These are phyloP conservation scores for Zymoseptoria passerinii DNA, from an alignment of 2,329 filamentous ascomycete genomes.

Conservation along the genomic window DNA sequence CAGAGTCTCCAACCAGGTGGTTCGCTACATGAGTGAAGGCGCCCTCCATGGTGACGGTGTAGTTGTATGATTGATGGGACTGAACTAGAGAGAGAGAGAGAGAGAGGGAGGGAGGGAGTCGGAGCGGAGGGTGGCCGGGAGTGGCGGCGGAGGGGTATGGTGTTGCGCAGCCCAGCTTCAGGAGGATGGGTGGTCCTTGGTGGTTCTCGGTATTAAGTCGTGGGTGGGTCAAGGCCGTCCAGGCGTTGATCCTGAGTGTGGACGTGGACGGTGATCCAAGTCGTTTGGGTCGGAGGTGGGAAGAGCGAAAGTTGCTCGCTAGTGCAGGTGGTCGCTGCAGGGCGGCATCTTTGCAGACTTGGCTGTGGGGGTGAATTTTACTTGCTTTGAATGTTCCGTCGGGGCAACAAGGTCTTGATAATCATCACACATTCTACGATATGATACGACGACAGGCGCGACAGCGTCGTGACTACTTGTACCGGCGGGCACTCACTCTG, in stretches of 20 bases:
- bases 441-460: constrained; percentile 61
- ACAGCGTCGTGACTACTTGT: constrained; percentile 79
- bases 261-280: constrained; percentile 2
- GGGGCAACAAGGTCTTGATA: background rate
- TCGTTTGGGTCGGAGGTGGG: constrained; percentile 1
- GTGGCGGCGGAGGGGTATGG: background rate
- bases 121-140: background rate
- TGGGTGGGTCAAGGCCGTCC: background rate
- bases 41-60: constrained; percentile 57
- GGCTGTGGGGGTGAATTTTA: background rate
- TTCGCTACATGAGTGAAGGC: constrained; percentile 84
- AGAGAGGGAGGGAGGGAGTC: background rate
- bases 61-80: background rate
- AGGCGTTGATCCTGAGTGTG: background rate
- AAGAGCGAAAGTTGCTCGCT: background rate
- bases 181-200: background rate
- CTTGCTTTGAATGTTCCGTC: background rate
- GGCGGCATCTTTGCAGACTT: background rate
- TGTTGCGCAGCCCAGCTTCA: background rate
- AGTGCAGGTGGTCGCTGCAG: background rate
- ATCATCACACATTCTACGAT: constrained; percentile 21
- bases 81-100: background rate
- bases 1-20: constrained; percentile 75
- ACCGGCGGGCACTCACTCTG: constrained; percentile 77
- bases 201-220: background rate